These are phyloP conservation scores for Aspergillus spinulosporus DNA, from an alignment of 2,329 filamentous ascomycete species.

Conservation along the genomic window DNA sequence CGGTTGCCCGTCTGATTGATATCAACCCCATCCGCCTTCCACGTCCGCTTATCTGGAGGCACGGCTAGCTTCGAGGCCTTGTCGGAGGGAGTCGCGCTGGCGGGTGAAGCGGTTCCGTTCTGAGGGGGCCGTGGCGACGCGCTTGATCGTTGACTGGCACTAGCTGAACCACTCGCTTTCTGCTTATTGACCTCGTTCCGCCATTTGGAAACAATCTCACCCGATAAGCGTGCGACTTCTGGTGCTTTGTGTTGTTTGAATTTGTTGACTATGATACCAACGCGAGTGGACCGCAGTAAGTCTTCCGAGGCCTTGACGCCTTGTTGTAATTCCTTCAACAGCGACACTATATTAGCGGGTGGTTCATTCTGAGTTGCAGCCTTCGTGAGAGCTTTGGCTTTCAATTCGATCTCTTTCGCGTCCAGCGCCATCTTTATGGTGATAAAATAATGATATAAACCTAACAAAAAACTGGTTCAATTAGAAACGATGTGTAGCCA, in stretches of 20 bases:
- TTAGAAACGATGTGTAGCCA: too few relatives aligned
- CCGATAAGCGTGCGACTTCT: conserved; percentile 70
- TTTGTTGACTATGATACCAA: conserved; percentile 86
- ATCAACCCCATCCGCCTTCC: conserved; percentile 77
- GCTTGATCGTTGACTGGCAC: conserved; percentile 42
- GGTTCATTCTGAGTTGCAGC: conserved; percentile 74
- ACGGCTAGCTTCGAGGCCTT: conserved; percentile 56
- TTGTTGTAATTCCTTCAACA: conserved; percentile 77
- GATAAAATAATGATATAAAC: not conserved
- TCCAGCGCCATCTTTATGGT: conserved; percentile 59
- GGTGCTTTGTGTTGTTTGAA: conserved; percentile 76
- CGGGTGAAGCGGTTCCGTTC: conserved; percentile 56
- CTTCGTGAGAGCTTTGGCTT: conserved; percentile 77
- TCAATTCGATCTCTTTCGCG: conserved; percentile 74
- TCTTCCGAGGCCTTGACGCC: conserved; percentile 85
- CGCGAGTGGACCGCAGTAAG: conserved; percentile 83
- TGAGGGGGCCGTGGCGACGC: conserved; percentile 47
- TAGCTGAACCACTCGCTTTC: conserved; percentile 43
- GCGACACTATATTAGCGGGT: conserved; percentile 66
- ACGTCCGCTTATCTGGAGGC: conserved; percentile 74
- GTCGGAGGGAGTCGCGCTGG: conserved; percentile 46
- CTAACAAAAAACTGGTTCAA: too few relatives aligned
- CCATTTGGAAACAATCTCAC: conserved; percentile 76
- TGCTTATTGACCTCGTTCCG: conserved; percentile 51
- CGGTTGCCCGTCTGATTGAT: conserved; percentile 71